Evolutionary conservation across 805 yeast species (phyloP), one percentile per base, ranked within the genome.

Genomic region (Yarrowia bubula): DNA sequence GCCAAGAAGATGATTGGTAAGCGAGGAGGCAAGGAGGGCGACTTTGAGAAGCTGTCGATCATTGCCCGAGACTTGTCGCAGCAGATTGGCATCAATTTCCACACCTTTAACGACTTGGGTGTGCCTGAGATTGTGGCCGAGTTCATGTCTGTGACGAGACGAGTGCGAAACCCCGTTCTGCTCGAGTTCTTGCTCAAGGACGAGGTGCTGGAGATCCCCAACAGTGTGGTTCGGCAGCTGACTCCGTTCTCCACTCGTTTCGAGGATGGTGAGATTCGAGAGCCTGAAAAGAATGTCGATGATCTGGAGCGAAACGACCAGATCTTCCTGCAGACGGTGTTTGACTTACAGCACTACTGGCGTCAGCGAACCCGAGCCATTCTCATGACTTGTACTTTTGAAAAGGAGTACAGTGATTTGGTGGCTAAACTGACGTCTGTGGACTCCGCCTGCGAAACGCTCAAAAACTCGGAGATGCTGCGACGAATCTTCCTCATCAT

Each of bases 41-140:
- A 55, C 47, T 58, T 43, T 43, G 80, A 81, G 46, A 88, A 89
- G 71, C 75, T 89, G 0, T 79, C 92, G 0, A 87, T 87, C 68
- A 80, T 95, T 60, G 83, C 96, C 0, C 81, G 96, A 67, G 98
- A 93, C 71, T 77, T 92, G 50, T 90, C 96, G 0, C 99, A 95
- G 73, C 98, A 91, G 71, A 92, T 95, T 78, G 97, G 96, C 43
- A 95, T 95, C 72, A 92, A 93, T 73, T 79, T 95, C 62, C 98
- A 95, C 73, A 81, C 86, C 78, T 90, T 85, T 75, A 81, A 90
- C 5, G 78, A 78, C 46, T 69, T 84, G 22, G 69, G 86, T 0
- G 96, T 87, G 42, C 84, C 82, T 5, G 88, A 84, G 47, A 80
- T 93, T 33, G 87, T 93, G 8, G 63, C 70, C n/a, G 88, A 87